Percentiles rank a stretch among this genome's conserved stretches.
phyloP scores from a whole-genome alignment of 306 rosid species.

The Vigna angularis region DNA sequence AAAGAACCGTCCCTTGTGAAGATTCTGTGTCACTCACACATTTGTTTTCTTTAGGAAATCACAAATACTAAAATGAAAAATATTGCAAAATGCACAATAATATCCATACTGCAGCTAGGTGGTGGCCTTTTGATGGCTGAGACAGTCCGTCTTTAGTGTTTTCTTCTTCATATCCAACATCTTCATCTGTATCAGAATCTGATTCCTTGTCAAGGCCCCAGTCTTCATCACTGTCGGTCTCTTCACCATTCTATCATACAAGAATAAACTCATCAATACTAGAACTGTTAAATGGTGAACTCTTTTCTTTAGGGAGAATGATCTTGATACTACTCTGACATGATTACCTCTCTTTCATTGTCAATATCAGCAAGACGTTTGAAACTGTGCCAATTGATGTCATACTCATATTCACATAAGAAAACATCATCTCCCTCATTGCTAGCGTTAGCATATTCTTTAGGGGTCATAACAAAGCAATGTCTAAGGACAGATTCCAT shows the following conservation, averaged over 20 bases:
- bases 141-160: conserved; percentile 50
- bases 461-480: conserved; percentile 76
- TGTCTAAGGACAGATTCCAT: conserved; percentile 87
- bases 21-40: conserved; percentile 63
- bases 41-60: conserved; percentile 39
- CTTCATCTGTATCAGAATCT: conserved; percentile 78
- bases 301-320: conserved; percentile 21
- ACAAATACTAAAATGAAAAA: conserved; percentile 31
- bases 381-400: conserved; percentile 87
- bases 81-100: conserved; percentile 35
- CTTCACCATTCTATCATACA: conserved; percentile 68
- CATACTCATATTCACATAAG: conserved; percentile 91
- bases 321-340: conserved; percentile 26
- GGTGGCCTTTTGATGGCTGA: conserved; percentile 56
- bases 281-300: conserved; percentile 30
- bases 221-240: conserved; percentile 69
- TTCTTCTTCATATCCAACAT: conserved; percentile 70
- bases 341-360: conserved; percentile 62
- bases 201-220: conserved; percentile 66
- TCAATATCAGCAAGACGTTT: conserved; percentile 85
- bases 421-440: conserved; percentile 88
- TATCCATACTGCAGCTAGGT: conserved; percentile 78
- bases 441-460: conserved; percentile 73
- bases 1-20: conserved; percentile 71
- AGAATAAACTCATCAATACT: conserved; percentile 31